Percentiles rank a stretch among this genome's conserved stretches.
These are phyloP conservation scores for Solanum boliviense DNA, from an alignment of 257 asterid genomes.

Conservation along the genomic window DNA sequence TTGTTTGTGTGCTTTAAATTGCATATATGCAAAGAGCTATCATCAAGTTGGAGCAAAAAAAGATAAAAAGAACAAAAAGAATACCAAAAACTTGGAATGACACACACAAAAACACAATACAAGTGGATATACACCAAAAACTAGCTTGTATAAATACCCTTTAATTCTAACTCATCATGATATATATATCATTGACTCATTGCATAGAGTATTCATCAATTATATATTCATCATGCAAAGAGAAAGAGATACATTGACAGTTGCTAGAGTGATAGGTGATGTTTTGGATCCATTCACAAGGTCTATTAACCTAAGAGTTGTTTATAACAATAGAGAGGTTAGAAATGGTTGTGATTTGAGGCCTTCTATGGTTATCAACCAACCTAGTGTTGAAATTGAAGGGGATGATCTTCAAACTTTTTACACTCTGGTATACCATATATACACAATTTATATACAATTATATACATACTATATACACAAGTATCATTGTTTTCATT, in stretches of 20 bases:
- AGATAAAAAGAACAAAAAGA: neutral
- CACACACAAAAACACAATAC: neutral
- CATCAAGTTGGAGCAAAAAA: neutral
- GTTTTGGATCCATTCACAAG: constrained; percentile 57
- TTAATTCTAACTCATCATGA: neutral
- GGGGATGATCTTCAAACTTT: constrained; percentile 60
- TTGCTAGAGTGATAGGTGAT: constrained; percentile 58
- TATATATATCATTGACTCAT: neutral
- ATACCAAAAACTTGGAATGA: neutral
- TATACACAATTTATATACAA: neutral
- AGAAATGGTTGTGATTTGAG: constrained; percentile 53
- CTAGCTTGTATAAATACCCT: neutral
- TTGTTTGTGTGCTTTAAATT: neutral
- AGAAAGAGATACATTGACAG: constrained; percentile 41
- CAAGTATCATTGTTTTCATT: neutral
- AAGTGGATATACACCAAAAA: neutral
- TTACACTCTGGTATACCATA: constrained; percentile 38
- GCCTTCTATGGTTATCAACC: constrained; percentile 56
- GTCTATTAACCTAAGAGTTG: constrained; percentile 31
- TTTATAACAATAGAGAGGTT: constrained; percentile 27
- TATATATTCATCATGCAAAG: constrained; percentile 17
- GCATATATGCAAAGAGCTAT: neutral
- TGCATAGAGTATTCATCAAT: neutral
- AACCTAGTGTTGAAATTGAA: constrained; percentile 62
- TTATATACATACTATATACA: neutral